Evolutionary conservation across 2,329 filamentous ascomycete species (phyloP), one percentile per base, ranked within the genome.

Genomic region (Orbilia blumenaviensis): DNA sequence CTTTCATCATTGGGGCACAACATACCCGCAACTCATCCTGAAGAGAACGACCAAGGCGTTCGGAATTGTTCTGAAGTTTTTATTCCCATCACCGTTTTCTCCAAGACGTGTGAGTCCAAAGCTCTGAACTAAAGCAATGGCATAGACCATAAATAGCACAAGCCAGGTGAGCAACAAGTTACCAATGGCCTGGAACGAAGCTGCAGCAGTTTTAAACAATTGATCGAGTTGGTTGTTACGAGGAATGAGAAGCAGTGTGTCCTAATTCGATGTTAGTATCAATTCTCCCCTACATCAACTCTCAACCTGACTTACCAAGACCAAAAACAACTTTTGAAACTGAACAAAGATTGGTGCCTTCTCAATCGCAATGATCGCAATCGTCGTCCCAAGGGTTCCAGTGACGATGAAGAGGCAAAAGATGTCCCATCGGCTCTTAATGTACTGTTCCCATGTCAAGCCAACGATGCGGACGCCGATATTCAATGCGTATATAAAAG

Each of bases 91-190:
- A 81, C 93, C 92, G 29, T 89, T 86, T 0, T 82, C 81, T 0
- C 91, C 92, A 80, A 99, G 97, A 42, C 94, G 90, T 6, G 95
- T 99, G 71, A 99, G 87, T 78, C 95, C 96, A 81, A 99, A 98
- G 0, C 94, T 92, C 82, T 99, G 95, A 9, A 94, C 98, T 82
- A 98, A 86, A 2, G 95, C 96, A 80, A 99, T 99, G 52, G 95
- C 94, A 81, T 94, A 99, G 21, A 97, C 93, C 48, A 99, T 85
- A 84, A 98, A 99, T 75, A 99, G 88, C 1, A 99, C 93, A 78
- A 98, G 92, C 95, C 95, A 99, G 0, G 96, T 99, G 1, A 94
- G 94, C 41, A 99, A 85, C 46, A 99, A 86, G 81, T 97, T 99
- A 71, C 91, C 89, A 79, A 99, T 99, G 16, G 92, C 90, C 1